Conservation (phyloP, 176 grass and related monocot species). For the Rhynchospora pubera region DNA sequence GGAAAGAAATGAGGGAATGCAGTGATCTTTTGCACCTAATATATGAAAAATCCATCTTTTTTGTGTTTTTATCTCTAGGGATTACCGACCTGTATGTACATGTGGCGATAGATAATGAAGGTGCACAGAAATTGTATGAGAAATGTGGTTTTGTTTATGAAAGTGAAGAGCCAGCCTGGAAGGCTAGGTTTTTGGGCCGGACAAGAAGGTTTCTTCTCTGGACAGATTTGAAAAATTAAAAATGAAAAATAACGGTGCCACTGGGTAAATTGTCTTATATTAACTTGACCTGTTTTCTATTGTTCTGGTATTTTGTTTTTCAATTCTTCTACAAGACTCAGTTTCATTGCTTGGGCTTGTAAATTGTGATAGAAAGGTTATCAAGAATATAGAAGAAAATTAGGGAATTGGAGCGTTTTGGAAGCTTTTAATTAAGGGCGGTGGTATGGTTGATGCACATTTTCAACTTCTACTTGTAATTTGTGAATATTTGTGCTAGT, state of each 20-base stretch:
- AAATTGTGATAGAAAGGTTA: not conserved
- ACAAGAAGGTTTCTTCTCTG: constrained; percentile 79
- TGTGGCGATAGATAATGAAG: constrained; percentile 82
- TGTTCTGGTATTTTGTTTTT: not conserved
- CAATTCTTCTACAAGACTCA: not conserved
- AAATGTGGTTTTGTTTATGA: constrained; percentile 93
- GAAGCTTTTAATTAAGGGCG: not conserved
- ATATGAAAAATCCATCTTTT: not conserved
- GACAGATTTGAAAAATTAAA: constrained; percentile 50
- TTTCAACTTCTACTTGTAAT: not conserved
- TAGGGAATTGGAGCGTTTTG: not conserved
- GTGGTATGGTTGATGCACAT: not conserved
- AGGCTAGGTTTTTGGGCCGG: constrained; percentile 70
- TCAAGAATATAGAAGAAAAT: not conserved
- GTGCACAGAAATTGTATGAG: constrained; percentile 58
- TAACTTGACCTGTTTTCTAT: not conserved
- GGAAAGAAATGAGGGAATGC: not conserved
- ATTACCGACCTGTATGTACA: constrained; percentile 96
- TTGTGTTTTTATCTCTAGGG: constrained; percentile 39
- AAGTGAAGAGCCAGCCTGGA: constrained; percentile 81
- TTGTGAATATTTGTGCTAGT: not conserved
- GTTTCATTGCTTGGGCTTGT: not conserved
- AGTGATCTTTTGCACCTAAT: not conserved
- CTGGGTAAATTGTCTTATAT: constrained; percentile 31
- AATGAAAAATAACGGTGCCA: not conserved